Evolutionary conservation across 192 early-diverging fungal genomes (phyloP), one percentile per base, ranked within the genome.

Genomic region (Chytriomyces confervae): DNA sequence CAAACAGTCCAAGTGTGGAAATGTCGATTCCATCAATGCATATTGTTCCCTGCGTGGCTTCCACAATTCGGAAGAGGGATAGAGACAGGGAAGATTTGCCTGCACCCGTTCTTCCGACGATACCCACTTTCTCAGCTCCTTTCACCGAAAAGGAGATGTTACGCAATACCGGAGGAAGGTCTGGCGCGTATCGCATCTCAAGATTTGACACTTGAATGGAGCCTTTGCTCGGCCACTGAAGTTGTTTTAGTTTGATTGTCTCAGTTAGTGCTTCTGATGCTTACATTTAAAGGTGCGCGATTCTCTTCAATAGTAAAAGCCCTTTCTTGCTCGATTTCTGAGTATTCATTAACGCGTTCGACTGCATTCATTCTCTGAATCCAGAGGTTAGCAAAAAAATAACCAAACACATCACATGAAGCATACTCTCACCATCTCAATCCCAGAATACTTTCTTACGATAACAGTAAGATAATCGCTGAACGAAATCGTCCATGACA

Each of bases 271-370:
- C 24, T 18, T 27, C 24, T 27, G 24, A 27, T 27, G 0, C 68
- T 44, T 68, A 79, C 72, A n/a, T 79, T 63, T 7, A 63, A 6
- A 9, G 83, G 83, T 9, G 80, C 80, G 18, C 64, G 48, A 65
- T 62, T 81, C 72, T 87, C 84, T 9, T 88, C 87, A n/a, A 92
- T 84, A n/a, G 89, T 75, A 43, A 87, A 82, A n/a, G 91, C 81
- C 0, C 91, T 88, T 68, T 98, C 97, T 77, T 95, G 92, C 44
- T 94, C 93, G 46, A 97, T 75, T 5, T 83, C 66, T 70, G 94
- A 68, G 73, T 97, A 98, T 84, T 97, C 95, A 46, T 88, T 82
- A 24, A 98, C 84, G 60, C 97, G 91, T 84, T 98, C 97, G 46
- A 97, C 84, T 27, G 76, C 61, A 61, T 80, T 81, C 78, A 84